A percentile compares a stretch with the other conserved stretches of the same genome.
phyloP scores from a whole-genome alignment of 1,139 yeast genomes.

The Hyphopichia buzzinii region DNA sequence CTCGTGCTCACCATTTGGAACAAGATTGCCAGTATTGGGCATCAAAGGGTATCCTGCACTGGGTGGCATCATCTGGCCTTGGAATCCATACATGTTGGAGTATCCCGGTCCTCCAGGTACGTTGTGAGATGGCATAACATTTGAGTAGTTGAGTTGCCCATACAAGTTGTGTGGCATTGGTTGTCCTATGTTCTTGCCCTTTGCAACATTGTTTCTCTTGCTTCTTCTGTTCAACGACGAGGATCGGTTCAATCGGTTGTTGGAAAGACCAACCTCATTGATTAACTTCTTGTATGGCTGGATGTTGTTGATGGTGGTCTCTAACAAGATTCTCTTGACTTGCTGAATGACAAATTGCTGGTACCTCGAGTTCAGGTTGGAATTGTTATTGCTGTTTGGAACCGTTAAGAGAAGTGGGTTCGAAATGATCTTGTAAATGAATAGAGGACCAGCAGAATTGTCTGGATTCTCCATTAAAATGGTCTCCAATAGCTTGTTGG shows the following conservation, averaged over 20 bases:
- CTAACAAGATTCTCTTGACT: constrained; percentile 59
- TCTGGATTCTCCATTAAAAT: constrained; percentile 53
- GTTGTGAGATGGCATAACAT: constrained; percentile 13
- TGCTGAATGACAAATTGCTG: constrained; percentile 59
- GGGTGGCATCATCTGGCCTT: background rate
- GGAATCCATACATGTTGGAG: constrained; percentile 1
- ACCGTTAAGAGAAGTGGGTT: constrained; percentile 51
- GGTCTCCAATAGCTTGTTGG: constrained; percentile 34
- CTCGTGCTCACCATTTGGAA: background rate
- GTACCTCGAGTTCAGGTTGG: constrained; percentile 34
- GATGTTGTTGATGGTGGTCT: constrained; percentile 51
- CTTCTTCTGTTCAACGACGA: constrained; percentile 18
- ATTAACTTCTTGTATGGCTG: constrained; percentile 84
- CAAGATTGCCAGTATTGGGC: background rate
- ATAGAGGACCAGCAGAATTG: constrained; percentile 76
- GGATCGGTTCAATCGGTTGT: constrained; percentile 33
- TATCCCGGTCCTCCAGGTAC: constrained; percentile 7
- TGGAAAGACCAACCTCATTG: constrained; percentile 84
- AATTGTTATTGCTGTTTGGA: constrained; percentile 23
- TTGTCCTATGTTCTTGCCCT: background rate
- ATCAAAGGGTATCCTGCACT: background rate
- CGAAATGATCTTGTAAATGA: constrained; percentile 73
- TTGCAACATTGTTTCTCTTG: constrained; percentile 17
- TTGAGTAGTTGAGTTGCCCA: constrained; percentile 3
- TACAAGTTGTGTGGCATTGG: constrained; percentile 3